These are phyloP conservation scores for Lantana camara DNA, from an alignment of 257 asterid species.

Conservation along the genomic window DNA sequence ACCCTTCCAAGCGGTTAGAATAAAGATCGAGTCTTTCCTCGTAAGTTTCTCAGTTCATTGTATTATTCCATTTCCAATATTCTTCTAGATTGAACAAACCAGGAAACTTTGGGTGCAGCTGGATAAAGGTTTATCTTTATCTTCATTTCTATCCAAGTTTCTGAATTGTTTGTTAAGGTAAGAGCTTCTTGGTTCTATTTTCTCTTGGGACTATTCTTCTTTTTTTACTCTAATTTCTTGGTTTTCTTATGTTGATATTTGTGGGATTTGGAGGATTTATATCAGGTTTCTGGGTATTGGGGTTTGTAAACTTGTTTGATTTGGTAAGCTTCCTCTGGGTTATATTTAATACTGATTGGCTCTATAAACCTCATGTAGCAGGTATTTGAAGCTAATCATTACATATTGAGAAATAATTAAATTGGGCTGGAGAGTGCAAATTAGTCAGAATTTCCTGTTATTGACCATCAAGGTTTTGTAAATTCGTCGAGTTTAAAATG, in stretches of 20 bases:
- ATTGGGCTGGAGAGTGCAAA: conserved; percentile 17
- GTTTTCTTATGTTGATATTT: conserved; percentile 8
- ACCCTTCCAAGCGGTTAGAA: conserved; percentile 37
- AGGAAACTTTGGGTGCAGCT: conserved; percentile 38
- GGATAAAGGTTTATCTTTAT: conserved; percentile 37
- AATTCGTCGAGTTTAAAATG: conserved; percentile 47
- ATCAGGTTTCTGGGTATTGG: conserved; percentile 23
- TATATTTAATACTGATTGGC: not conserved
- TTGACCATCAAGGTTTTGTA: conserved; percentile 26
- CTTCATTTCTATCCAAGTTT: conserved; percentile 16
- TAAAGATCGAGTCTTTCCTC: conserved; percentile 45
- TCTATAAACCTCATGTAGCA: not conserved
- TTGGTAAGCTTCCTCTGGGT: not conserved
- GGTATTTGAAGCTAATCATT: conserved; percentile 25
- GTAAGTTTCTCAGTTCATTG: conserved; percentile 36
- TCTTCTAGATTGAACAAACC: conserved; percentile 18
- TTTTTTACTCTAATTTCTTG: no score
- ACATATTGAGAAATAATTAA: conserved; percentile 17
- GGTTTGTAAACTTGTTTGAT: conserved; percentile 17
- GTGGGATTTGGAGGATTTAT: conserved; percentile 29
- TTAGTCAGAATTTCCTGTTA: conserved; percentile 22
- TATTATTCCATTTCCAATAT: no score
- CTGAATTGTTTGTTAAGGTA: conserved; percentile 36
- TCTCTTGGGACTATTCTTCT: no score
- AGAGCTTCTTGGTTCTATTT: not conserved